phyloP scores from a whole-genome alignment of 306 rosid genomes.

The Mimosa bimucronata region DNA sequence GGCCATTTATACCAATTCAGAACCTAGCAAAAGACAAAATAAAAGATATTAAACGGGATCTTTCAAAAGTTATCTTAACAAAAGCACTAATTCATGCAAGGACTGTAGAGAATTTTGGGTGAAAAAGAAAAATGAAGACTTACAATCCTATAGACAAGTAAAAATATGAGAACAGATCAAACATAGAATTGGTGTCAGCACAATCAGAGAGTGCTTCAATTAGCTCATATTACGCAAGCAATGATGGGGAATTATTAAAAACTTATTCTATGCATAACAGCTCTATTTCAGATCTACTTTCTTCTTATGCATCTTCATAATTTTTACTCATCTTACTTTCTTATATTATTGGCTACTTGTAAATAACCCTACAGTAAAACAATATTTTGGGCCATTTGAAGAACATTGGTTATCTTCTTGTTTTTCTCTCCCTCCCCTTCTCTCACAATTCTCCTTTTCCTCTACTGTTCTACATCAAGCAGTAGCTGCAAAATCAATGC shows the following conservation, averaged over 20 bases:
- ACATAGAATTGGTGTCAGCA: conserved; percentile 27
- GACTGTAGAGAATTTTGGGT: background rate
- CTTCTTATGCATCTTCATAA: background rate
- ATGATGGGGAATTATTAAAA: background rate
- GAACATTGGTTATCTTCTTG: background rate
- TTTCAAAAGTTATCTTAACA: conserved; percentile 19
- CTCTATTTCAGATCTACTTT: background rate
- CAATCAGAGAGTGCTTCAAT: conserved; percentile 20
- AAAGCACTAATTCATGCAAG: conserved; percentile 18
- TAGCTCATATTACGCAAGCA: background rate
- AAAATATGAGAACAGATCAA: conserved; percentile 27
- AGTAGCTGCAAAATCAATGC: conserved; percentile 23
- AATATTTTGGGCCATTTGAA: background rate
- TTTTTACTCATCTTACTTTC: background rate
- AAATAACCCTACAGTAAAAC: background rate
- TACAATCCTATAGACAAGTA: conserved; percentile 14
- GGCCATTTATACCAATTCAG: conserved; percentile 78
- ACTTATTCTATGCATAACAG: background rate
- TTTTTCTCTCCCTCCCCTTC: background rate
- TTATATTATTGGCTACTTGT: background rate
- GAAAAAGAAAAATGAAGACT: conserved; percentile 10
- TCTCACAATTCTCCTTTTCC: background rate
- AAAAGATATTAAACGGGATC: conserved; percentile 27
- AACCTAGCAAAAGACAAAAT: conserved; percentile 48
- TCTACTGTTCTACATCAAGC: background rate